These are phyloP conservation scores for Phialemoniopsis sp. DNA, from an alignment of 2,329 filamentous ascomycete species.

Conservation along the genomic window DNA sequence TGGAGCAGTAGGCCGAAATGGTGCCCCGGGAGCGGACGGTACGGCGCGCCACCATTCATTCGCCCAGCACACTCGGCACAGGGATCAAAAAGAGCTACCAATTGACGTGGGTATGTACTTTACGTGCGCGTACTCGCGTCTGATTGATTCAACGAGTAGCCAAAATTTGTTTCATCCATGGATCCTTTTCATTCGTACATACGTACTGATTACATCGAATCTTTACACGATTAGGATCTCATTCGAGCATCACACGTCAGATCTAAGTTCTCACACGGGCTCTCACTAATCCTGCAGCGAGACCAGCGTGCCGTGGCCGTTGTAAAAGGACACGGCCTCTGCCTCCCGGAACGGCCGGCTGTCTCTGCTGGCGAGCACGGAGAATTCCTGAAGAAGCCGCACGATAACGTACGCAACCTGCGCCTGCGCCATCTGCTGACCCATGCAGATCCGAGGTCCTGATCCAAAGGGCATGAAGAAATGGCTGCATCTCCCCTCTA, in stretches of 20 bases:
- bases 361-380: neutral
- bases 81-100: too few relatives aligned
- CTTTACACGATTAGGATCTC: too few relatives aligned
- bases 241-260: neutral
- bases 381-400: slow-evolving; percentile 6
- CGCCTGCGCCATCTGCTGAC: slow-evolving; percentile 5
- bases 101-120: too few relatives aligned
- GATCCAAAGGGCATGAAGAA: slow-evolving; percentile 9
- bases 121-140: too few relatives aligned
- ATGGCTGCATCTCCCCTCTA: neutral
- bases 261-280: neutral
- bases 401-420: slow-evolving; percentile 7
- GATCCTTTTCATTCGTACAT: too few relatives aligned
- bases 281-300: neutral
- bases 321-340: slow-evolving; percentile 7
- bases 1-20: too few relatives aligned
- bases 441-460: slow-evolving; percentile 5
- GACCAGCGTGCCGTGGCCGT: slow-evolving; percentile 5
- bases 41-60: too few relatives aligned
- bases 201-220: too few relatives aligned
- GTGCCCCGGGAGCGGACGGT: too few relatives aligned
- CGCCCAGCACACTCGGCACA: too few relatives aligned
- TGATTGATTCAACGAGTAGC: too few relatives aligned
- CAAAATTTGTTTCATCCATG: too few relatives aligned
- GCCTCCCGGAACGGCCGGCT: slow-evolving; percentile 7